Percentiles rank a stretch among this genome's conserved stretches.
Evolutionary conservation across 306 rosid genomes (phyloP).

Genomic region (Cotoneaster glaucophyllus): DNA sequence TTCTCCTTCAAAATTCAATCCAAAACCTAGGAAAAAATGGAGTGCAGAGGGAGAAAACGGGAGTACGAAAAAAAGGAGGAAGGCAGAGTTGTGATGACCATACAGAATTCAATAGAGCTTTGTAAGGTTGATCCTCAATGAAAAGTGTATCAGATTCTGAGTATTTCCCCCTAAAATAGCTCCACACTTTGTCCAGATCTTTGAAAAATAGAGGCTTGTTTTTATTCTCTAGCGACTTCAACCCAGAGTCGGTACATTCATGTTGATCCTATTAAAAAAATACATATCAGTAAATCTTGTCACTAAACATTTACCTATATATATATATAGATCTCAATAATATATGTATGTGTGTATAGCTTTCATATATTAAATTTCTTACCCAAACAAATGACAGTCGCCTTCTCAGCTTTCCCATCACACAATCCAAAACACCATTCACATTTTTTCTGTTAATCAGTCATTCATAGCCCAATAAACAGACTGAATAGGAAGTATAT

Average conservation of each 20-base stretch:
- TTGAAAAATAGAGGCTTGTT: not conserved
- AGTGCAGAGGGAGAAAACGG: too few species aligned
- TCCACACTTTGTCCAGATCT: not conserved
- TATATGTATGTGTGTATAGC: too few species aligned
- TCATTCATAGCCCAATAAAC: not conserved
- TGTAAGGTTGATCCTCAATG: not conserved
- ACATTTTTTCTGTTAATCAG: conserved; percentile 17
- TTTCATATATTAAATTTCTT: not conserved
- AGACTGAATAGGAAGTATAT: not conserved
- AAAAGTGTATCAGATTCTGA: not conserved
- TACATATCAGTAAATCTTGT: not conserved
- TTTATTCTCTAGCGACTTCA: not conserved
- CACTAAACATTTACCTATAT: too few species aligned
- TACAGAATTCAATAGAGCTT: not conserved
- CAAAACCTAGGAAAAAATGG: too few species aligned
- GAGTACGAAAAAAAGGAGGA: not conserved
- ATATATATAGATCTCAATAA: too few species aligned
- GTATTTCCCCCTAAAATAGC: not conserved
- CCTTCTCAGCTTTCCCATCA: not conserved
- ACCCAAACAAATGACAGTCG: conserved; percentile 28
- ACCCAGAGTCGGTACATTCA: not conserved
- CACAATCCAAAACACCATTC: not conserved
- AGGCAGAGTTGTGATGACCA: not conserved
- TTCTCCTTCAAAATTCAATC: too few species aligned
- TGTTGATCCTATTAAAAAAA: not conserved